Conservation (phyloP, 2,329 filamentous ascomycete genomes). For the Microcyclospora pomicola region DNA sequence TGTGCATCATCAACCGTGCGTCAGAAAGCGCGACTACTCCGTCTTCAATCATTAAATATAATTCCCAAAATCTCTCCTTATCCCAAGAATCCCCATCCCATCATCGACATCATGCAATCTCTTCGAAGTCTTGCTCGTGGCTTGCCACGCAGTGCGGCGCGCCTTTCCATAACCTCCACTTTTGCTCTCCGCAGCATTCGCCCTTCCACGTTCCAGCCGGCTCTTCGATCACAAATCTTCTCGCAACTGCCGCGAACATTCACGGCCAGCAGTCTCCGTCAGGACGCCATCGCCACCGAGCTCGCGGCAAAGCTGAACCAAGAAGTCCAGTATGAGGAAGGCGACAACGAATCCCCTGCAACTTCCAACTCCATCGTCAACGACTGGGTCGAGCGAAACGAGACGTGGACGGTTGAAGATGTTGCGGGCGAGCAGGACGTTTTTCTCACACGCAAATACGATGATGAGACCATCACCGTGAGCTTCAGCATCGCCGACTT, state of each 20-base stretch:
- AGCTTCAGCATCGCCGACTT: constrained; percentile 78
- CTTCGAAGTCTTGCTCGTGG: neutral
- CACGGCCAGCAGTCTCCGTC: constrained; percentile 27
- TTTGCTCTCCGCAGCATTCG: constrained; percentile 26
- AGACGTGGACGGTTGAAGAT: constrained; percentile 63
- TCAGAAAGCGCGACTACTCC: too few relatives aligned
- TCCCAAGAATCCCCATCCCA: too few relatives aligned
- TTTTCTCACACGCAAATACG: constrained; percentile 65
- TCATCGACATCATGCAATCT: neutral
- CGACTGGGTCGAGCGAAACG: constrained; percentile 69
- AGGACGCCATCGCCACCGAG: constrained; percentile 53
- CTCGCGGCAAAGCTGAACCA: constrained; percentile 73
- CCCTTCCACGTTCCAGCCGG: constrained; percentile 24
- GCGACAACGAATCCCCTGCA: constrained; percentile 47
- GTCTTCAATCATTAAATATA: too few relatives aligned
- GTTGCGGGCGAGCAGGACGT: constrained; percentile 77
- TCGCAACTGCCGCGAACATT: constrained; percentile 24
- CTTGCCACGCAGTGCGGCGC: neutral
- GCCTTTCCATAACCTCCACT: constrained; percentile 21
- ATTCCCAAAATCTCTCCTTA: too few relatives aligned
- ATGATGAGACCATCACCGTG: constrained; percentile 75
- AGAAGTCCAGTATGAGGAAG: constrained; percentile 72
- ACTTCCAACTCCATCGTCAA: constrained; percentile 50
- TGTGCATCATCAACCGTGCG: too few relatives aligned
- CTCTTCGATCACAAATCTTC: constrained; percentile 9